Percentiles rank a stretch among this genome's conserved stretches.
Evolutionary conservation across 2,329 filamentous ascomycete genomes (phyloP).

Genomic region (Colletotrichum cordylinicola): DNA sequence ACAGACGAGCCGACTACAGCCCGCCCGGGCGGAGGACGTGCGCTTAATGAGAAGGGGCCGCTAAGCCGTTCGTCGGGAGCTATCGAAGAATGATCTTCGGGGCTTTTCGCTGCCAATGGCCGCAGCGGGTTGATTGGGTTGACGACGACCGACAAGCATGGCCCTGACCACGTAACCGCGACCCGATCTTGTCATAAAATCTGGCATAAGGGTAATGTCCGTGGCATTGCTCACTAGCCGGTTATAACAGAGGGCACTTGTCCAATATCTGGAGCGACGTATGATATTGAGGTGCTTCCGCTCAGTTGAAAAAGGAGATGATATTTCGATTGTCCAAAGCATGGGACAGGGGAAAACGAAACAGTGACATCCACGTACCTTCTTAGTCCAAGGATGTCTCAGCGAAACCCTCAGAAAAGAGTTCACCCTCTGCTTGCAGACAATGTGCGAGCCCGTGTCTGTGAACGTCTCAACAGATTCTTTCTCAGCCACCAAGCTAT

Average conservation of each 20-base stretch:
- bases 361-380: neutral
- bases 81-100: slow-evolving; percentile 20
- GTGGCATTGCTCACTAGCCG: neutral
- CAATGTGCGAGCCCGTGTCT: neutral
- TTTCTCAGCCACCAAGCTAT: neutral
- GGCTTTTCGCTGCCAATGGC: slow-evolving; percentile 15
- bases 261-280: neutral
- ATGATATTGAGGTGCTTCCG: neutral
- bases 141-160: slow-evolving; percentile 15
- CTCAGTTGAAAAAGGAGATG: neutral
- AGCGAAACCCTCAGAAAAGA: neutral
- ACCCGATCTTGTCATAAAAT: slow-evolving; percentile 19
- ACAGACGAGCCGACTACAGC: slow-evolving; percentile 10
- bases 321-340: neutral
- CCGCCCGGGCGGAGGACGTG: slow-evolving; percentile 4
- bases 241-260: neutral
- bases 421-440: neutral
- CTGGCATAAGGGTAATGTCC: slow-evolving; percentile 16
- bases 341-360: neutral
- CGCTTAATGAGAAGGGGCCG: slow-evolving; percentile 11
- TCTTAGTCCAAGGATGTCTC: neutral
- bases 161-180: slow-evolving; percentile 17
- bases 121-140: neutral
- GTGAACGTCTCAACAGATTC: neutral
- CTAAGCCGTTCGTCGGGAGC: slow-evolving; percentile 16